These are phyloP conservation scores for Fomitopsis betulina DNA, from an alignment of 1,284 basidiomycete species.

Conservation along the genomic window DNA sequence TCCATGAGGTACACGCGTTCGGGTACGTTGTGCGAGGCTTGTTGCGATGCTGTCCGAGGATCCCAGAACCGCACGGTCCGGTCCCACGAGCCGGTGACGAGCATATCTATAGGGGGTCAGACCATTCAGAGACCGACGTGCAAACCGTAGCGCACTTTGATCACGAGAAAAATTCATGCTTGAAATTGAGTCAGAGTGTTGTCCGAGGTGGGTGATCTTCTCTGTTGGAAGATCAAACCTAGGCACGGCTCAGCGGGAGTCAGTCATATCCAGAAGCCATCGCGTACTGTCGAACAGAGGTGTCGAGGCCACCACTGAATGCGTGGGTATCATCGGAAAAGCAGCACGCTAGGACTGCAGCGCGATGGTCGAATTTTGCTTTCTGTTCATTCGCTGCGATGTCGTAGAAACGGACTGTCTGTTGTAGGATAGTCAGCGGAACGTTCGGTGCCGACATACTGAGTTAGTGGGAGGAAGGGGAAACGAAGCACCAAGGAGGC, in stretches of 20 bases:
- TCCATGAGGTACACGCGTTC: conserved; percentile 86
- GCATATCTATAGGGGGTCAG: conserved; percentile 42
- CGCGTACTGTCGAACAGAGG: conserved; percentile 65
- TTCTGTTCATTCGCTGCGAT: conserved; percentile 58
- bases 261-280: not conserved
- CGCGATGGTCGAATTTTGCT: conserved; percentile 74
- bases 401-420: conserved; percentile 77
- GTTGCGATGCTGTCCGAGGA: conserved; percentile 56
- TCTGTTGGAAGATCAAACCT: conserved; percentile 66
- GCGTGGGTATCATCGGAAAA: conserved; percentile 61
- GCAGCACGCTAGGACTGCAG: conserved; percentile 64
- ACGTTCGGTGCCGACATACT: not conserved
- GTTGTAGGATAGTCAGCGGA: not conserved
- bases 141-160: conserved; percentile 37
- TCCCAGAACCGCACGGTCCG: conserved; percentile 87
- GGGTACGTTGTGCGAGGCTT: conserved; percentile 66
- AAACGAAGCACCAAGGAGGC: no score
- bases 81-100: conserved; percentile 92
- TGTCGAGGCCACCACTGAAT: conserved; percentile 75
- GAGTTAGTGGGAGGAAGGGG: no score
- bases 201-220: conserved; percentile 57
- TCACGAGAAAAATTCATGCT: conserved; percentile 53
- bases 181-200: conserved; percentile 64
- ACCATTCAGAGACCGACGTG: not conserved
- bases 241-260: not conserved